These are phyloP conservation scores for Crithidia sp. DNA, from an alignment of 208 protist genomes.

Conservation along the genomic window DNA sequence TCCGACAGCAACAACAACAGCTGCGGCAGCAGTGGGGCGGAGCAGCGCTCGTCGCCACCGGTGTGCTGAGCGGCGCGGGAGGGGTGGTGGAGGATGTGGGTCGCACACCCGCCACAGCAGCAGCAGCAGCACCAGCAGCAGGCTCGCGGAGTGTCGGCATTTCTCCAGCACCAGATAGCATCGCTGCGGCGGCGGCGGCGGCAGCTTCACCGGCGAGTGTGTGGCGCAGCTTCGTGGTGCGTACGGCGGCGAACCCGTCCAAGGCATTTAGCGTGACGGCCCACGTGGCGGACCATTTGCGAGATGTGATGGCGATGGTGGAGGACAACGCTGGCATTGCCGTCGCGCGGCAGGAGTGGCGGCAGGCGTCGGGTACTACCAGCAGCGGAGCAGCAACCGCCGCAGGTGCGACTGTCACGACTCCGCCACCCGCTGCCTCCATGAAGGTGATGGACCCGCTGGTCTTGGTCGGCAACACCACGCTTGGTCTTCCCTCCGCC, in stretches of 20 bases:
- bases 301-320: slow-evolving; percentile 84
- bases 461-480: slow-evolving; percentile 55
- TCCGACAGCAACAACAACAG: slow-evolving; percentile 14
- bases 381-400: background rate
- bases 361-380: slow-evolving; percentile 14
- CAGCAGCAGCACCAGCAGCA: slow-evolving; percentile 3
- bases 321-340: slow-evolving; percentile 76
- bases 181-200: background rate
- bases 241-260: slow-evolving; percentile 52
- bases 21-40: background rate
- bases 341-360: slow-evolving; percentile 78
- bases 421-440: background rate
- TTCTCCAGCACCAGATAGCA: background rate
- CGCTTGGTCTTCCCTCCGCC: slow-evolving; percentile 54
- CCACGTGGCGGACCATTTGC: slow-evolving; percentile 73
- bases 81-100: slow-evolving; percentile 15
- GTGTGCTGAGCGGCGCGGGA: background rate
- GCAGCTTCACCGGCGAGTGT: slow-evolving; percentile 3
- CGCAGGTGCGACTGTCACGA: background rate
- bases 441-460: slow-evolving; percentile 46
- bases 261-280: slow-evolving; percentile 89
- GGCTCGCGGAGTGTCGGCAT: background rate
- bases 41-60: background rate
- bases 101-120: background rate
- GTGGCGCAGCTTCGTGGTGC: slow-evolving; percentile 52